Evolutionary conservation across 2,329 filamentous ascomycete species (phyloP).

Genomic region (Aspergillus candidus): DNA sequence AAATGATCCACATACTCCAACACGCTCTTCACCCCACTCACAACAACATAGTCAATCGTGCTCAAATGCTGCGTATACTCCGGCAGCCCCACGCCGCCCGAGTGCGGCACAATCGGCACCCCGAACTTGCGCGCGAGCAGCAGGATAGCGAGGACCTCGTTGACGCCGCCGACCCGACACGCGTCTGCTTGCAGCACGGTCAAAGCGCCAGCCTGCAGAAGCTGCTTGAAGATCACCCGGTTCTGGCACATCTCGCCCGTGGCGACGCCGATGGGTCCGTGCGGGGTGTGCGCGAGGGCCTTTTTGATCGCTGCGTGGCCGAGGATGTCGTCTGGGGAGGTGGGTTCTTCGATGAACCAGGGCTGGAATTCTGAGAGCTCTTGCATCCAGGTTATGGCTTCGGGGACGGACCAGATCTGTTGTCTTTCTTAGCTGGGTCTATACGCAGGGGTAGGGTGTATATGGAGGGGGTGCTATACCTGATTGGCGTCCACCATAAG

Average conservation of each 20-base stretch:
- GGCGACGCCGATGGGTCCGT: conserved; percentile 69
- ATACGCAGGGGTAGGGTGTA: too few species aligned
- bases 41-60: conserved; percentile 87
- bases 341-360: conserved; percentile 95
- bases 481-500: conserved; percentile 95
- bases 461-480: conserved; percentile 33
- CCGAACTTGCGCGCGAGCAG: conserved; percentile 65
- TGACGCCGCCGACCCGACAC: conserved; percentile 82
- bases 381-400: conserved; percentile 83
- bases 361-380: conserved; percentile 69
- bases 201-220: conserved; percentile 71
- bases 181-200: conserved; percentile 88
- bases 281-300: conserved; percentile 54
- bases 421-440: not conserved
- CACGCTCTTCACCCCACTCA: conserved; percentile 72
- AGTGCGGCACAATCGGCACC: conserved; percentile 82
- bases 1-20: conserved; percentile 90
- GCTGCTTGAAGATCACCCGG: conserved; percentile 88
- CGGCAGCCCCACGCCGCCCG: conserved; percentile 79
- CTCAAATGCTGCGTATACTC: conserved; percentile 92
- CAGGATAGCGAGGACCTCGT: conserved; percentile 85
- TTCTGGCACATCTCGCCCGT: conserved; percentile 97
- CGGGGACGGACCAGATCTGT: conserved; percentile 75
- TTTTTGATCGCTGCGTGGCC: conserved; percentile 81
- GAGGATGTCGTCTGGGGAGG: conserved; percentile 80